Percentiles rank a stretch among this genome's conserved stretches.
These are phyloP conservation scores for Lipomyces yamadae DNA, from an alignment of 805 yeast species.

Conservation along the genomic window DNA sequence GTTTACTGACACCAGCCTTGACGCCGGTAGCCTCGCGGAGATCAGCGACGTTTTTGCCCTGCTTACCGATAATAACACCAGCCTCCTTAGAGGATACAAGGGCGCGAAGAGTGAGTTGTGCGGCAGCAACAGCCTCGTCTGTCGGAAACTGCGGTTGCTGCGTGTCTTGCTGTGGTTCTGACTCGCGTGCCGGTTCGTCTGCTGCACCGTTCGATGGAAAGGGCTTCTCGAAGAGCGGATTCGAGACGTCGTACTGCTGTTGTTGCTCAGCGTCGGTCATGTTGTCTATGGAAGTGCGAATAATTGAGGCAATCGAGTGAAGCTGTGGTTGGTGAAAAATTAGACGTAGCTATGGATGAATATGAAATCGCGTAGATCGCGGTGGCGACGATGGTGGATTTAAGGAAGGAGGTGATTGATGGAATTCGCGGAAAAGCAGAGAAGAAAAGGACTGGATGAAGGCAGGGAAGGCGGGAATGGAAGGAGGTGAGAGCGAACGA, in stretches of 20 bases:
- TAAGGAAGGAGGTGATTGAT: neutral
- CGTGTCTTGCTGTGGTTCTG: constrained; percentile 3
- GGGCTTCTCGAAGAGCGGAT: constrained; percentile 9
- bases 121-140: constrained; percentile 27
- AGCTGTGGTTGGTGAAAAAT: constrained; percentile 1
- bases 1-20: constrained; percentile 84
- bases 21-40: constrained; percentile 76
- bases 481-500: constrained; percentile 10
- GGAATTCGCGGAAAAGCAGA: constrained; percentile 1
- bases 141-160: constrained; percentile 11
- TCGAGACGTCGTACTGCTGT: constrained; percentile 20
- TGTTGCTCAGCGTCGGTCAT: constrained; percentile 30
- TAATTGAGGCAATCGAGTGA: neutral
- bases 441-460: constrained; percentile 2
- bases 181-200: constrained; percentile 13
- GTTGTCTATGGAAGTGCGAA: neutral
- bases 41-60: constrained; percentile 75
- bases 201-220: constrained; percentile 3
- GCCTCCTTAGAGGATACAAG: constrained; percentile 85
- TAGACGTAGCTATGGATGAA: neutral
- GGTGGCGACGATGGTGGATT: neutral
- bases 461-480: constrained; percentile 6
- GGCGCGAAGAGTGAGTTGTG: constrained; percentile 51
- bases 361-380: constrained; percentile 8
- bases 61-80: constrained; percentile 86